Base-by-base conservation (phyloP, 2,329 filamentous ascomycete genomes). In the Cordyceps farinosa region DNA sequence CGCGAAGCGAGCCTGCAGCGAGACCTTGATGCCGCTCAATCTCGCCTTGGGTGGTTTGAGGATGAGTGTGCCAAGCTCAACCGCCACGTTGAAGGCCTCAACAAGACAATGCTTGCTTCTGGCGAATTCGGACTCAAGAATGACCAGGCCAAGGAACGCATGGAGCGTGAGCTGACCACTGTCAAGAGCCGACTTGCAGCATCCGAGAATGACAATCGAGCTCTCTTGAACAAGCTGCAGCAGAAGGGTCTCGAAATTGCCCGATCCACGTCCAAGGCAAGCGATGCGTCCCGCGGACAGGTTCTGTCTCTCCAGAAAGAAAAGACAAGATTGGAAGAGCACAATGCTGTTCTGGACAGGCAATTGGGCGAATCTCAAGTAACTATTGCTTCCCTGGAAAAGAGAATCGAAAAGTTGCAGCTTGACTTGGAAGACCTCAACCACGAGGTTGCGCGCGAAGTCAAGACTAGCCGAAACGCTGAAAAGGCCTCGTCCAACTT, bases 211-310 rank as follows among this genome's bases (percentile, higher is more conserved):
- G 94, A 98, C 77, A 98, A 98, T 71, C 89, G 92, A 58, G 89
- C 92, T 5, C 80, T 99, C n/a, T 83, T 98, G 67, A 98, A 97
- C 79, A 98, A 98, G 76, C 83, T 99, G 22, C 94, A 98, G 71
- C 94, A 98, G 71, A 98, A 98, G 80, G 95, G 96, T 36, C 84
- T 99, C 7, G 94, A 99, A 72, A 96, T 99, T 74, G 94, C 94
- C 47, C 87, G 95, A 52, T 95, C 94, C 0, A 91, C 87, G 65
- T 96, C 93, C 5, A 89, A 89, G 64, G 94, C 90, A 36, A 92
- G 86, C 65, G 94, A 98, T 69, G 90, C 87, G 38, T 91, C 92
- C 53, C 88, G 93, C 44, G 84, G 88, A 2, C 90, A 95, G 68
- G 81, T 97, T 54, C 76, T 85, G 45, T 87, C 88, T 64, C 79